Base-by-base conservation (phyloP, 75 land plant species). In the Larix kaempferi region DNA sequence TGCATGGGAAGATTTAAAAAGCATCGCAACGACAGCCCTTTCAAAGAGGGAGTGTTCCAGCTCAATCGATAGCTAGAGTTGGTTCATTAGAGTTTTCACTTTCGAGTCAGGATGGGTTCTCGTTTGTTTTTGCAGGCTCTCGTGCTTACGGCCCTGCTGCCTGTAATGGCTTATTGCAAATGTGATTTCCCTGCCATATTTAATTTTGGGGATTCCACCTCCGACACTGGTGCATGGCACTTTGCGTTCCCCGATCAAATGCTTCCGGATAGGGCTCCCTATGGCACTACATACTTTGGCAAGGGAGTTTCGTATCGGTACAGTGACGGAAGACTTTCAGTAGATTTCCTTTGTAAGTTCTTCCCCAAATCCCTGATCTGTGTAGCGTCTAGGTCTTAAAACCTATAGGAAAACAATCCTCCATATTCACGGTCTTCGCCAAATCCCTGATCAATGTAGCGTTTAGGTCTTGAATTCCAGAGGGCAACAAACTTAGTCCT, bases 191-290 rank as follows among this genome's bases (percentile, higher is more conserved):
- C 83, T 29, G 83, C 74, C 39, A 66, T 81, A 2, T 81, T 81
- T 59, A 81, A 81, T 57, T 81, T 81, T 37, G 83, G 83, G 22
- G 83, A 81, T 33, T 81, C 83, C 14, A 78, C 59, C 6, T 79
- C 83, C 1, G 83, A 81, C 74, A 81, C 83, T 2, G 83, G 83
- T 10, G 83, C 74, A 5, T 14, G 67, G 26, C 83, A 79, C 15
- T 72, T 17, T 22, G 26, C 74, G 15, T 81, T 81, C 44, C 83
- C 83, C 3, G 57, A 29, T n/a, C 16, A 41, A 16, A 57, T 22
- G 27, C 82, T 35, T n/a, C 75, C 83, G 26, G 83, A 81, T 22
- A 35, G 23, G 13, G 41, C 75, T 22, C 83, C 83, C 26, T 81
- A 81, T 66, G 83, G 83, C 22, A 29, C 15, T 14, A 81, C 83